These are phyloP conservation scores for Aspergillus ibericus DNA, from an alignment of 2,329 filamentous ascomycete species.

Conservation along the genomic window DNA sequence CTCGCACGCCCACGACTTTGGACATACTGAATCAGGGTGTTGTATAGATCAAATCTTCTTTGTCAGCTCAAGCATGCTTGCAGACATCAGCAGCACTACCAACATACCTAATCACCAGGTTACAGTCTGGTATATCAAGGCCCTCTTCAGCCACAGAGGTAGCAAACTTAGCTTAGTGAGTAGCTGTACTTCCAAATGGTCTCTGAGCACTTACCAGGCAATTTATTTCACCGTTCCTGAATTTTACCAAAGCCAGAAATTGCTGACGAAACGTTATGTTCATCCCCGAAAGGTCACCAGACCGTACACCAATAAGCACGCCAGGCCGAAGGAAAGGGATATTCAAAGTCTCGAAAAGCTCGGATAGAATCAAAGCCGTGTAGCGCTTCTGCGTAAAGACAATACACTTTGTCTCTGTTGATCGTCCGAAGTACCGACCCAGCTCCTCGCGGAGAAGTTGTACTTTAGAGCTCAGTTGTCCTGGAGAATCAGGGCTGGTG, in stretches of 20 bases:
- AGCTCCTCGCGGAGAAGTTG: slow-evolving; percentile 62
- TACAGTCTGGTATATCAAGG: slow-evolving; percentile 66
- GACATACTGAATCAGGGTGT: slow-evolving; percentile 90
- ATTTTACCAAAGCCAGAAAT: slow-evolving; percentile 67
- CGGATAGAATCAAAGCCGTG: slow-evolving; percentile 71
- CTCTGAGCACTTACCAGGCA: slow-evolving; percentile 45
- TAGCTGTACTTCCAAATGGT: neutral
- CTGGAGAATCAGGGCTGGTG: slow-evolving; percentile 34
- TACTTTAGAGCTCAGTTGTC: slow-evolving; percentile 71
- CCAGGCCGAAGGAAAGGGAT: slow-evolving; percentile 61
- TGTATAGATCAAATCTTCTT: slow-evolving; percentile 76
- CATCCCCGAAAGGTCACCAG: slow-evolving; percentile 54
- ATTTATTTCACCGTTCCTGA: slow-evolving; percentile 59
- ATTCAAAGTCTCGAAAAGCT: slow-evolving; percentile 63
- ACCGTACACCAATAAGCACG: slow-evolving; percentile 63
- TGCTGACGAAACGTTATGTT: slow-evolving; percentile 72
- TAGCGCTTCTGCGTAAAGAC: slow-evolving; percentile 80
- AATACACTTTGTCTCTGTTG: slow-evolving; percentile 69
- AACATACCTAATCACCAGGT: slow-evolving; percentile 56
- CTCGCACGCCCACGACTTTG: slow-evolving; percentile 88
- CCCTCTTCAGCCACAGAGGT: slow-evolving; percentile 68
- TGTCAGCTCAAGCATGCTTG: slow-evolving; percentile 10
- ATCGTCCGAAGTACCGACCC: slow-evolving; percentile 59
- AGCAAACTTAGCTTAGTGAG: slow-evolving; percentile 49
- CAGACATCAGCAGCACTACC: neutral